Conservation (phyloP, 208 protist genomes). For the Entamoeba moshkovskii region DNA sequence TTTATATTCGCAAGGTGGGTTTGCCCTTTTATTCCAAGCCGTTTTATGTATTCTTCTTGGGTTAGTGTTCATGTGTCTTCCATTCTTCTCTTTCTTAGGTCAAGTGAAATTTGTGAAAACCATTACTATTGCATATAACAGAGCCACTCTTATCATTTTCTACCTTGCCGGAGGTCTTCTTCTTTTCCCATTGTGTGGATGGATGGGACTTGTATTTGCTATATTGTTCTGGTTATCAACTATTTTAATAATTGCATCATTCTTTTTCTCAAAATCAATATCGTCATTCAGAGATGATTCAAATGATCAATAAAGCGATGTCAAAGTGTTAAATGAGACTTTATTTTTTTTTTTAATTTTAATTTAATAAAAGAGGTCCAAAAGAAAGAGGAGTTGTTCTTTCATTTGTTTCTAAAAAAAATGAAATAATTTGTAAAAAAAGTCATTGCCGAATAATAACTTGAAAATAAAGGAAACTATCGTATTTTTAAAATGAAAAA, state of each 20-base stretch:
- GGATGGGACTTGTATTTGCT: not conserved
- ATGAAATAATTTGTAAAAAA: too few relatives aligned
- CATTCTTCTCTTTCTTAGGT: not conserved
- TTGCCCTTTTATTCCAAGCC: not conserved
- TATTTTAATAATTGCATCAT: not conserved
- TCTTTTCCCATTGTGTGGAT: not conserved
- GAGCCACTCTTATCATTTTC: not conserved
- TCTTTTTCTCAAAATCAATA: not conserved
- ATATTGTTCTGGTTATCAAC: not conserved
- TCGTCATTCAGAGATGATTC: not conserved
- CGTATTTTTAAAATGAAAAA: too few relatives aligned
- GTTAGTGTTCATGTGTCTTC: not conserved
- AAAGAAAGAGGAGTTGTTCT: too few relatives aligned
- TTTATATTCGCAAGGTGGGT: not conserved
- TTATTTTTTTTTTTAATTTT: too few relatives aligned
- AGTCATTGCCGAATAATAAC: too few relatives aligned
- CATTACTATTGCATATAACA: not conserved
- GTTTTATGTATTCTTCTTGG: not conserved
- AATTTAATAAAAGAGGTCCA: too few relatives aligned
- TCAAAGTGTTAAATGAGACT: too few relatives aligned
- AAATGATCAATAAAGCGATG: too few relatives aligned
- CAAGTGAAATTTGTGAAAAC: not conserved
- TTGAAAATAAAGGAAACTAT: too few relatives aligned
- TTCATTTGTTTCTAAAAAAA: too few relatives aligned
- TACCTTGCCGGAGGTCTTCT: not conserved